Evolutionary conservation across 2,329 filamentous ascomycete species (phyloP).

Genomic region (Claviceps sorghi): DNA sequence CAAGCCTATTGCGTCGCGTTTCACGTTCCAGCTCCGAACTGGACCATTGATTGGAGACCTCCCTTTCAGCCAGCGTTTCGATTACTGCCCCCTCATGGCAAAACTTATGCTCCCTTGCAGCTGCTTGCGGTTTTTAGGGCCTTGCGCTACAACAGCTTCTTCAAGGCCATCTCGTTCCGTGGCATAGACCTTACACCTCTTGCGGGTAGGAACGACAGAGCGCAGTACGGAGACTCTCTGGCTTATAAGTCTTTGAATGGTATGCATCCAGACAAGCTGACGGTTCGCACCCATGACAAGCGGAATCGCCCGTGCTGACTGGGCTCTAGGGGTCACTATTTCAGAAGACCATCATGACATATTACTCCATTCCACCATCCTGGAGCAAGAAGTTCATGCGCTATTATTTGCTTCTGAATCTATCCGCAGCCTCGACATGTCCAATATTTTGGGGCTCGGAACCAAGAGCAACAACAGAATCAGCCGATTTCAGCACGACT

Average conservation of each 20-base stretch:
- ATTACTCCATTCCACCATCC: slow-evolving; percentile 32
- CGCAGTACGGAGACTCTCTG: slow-evolving; percentile 29
- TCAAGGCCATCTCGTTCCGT: slow-evolving; percentile 41
- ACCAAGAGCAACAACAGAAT: slow-evolving; percentile 8
- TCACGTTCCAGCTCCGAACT: slow-evolving; percentile 32
- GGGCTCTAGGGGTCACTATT: slow-evolving; percentile 27
- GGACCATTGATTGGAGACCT: slow-evolving; percentile 32
- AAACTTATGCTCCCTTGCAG: slow-evolving; percentile 33
- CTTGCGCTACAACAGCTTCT: slow-evolving; percentile 44
- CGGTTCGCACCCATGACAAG: neutral
- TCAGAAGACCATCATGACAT: slow-evolving; percentile 33
- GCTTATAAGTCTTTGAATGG: slow-evolving; percentile 39
- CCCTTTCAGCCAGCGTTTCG: slow-evolving; percentile 37
- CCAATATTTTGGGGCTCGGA: slow-evolving; percentile 24
- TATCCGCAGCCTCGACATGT: slow-evolving; percentile 38
- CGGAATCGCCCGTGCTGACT: neutral
- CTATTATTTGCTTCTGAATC: slow-evolving; percentile 41
- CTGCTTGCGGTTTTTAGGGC: slow-evolving; percentile 42
- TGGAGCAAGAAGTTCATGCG: slow-evolving; percentile 43
- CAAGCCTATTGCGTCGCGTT: slow-evolving; percentile 41
- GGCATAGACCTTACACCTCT: slow-evolving; percentile 33
- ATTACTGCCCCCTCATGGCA: slow-evolving; percentile 27
- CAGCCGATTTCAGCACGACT: slow-evolving; percentile 12
- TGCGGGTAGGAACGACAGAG: slow-evolving; percentile 26
- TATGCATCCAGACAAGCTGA: slow-evolving; percentile 14